Conservation (phyloP, 495 filamentous ascomycete species). For the Penicillium arizonense region DNA sequence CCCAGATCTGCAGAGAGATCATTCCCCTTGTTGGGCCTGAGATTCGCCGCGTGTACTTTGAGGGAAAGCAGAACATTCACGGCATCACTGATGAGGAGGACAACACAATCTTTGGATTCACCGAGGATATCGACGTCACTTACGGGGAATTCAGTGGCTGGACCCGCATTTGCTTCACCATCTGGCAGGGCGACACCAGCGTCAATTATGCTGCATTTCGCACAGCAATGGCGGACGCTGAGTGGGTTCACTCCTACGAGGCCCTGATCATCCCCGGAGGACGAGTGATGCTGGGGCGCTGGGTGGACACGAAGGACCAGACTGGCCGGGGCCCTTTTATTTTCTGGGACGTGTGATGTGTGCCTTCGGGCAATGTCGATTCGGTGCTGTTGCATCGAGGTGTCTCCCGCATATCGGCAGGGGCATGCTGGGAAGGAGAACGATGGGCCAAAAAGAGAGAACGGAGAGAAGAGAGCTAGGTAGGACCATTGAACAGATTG, state of each 20-base stretch:
- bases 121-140: conserved; percentile 19
- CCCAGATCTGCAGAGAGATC: conserved; percentile 17
- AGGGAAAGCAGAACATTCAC: conserved; percentile 19
- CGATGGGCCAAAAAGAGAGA: no score
- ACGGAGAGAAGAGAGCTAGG: no score
- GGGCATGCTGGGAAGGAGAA: no score
- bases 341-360: conserved; percentile 43
- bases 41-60: conserved; percentile 19
- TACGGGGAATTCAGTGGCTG: conserved; percentile 37
- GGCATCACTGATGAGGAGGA: neutral
- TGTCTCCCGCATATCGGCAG: neutral
- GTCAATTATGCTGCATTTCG: neutral
- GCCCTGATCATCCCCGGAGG: conserved; percentile 50
- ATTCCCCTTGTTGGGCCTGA: conserved; percentile 8
- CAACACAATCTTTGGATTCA: conserved; percentile 30
- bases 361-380: no score
- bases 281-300: conserved; percentile 47
- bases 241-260: conserved; percentile 42
- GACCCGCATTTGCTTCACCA: conserved; percentile 42
- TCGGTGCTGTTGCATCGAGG: neutral
- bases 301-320: conserved; percentile 32
- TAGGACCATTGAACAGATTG: no score
- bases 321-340: conserved; percentile 50
- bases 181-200: conserved; percentile 15
- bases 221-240: conserved; percentile 11